Base-by-base conservation (phyloP, 768 basidiomycete species). In the Tricholoma sp. region DNA sequence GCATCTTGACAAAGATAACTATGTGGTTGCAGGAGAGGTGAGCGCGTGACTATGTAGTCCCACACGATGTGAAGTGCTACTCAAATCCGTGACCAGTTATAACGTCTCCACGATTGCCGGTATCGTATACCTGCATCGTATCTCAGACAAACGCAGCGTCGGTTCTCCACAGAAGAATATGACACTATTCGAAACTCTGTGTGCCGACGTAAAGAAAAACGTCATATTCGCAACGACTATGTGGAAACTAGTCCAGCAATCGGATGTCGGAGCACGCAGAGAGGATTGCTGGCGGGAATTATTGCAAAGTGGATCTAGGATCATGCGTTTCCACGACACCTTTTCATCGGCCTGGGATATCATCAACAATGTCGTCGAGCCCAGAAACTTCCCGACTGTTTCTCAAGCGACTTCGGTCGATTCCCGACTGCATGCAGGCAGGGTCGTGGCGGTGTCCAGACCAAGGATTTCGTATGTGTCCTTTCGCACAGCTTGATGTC, bases 321-420 rank as follows among this genome's bases (percentile, higher is more conserved):
- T 53, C 22, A 27, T 53, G 52, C 35, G 52, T 12, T 53, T 53
- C 37, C 37, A 53, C 9, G 41, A 53, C 37, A 32, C 52, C 4
- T 53, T 39, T 31, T 2, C 35, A 24, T 53, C 52, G 37, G 52
- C 52, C 32, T 53, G 52, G 52, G 52, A 53, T 3, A 53, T 53
- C 52, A 46, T 46, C 12, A 22, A 46, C 5, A 46, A 16, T 46
- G 22, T 46, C 10, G 22, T 46, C 22, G 19, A 24, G 9, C 5
- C 45, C 12, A 11, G 45, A 46, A 24, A 5, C 1, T 24, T 19
- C 11, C 22, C 22, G 22, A 14, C 45, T 11, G 12, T 12, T 46
- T 24, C 21, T 19, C 43, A 39, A 39, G 16, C 37, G 37, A 7
- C 37, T 16, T 39, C n/a, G 16, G 14, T 39, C n/a, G 37, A 18